Evolutionary conservation across 2,329 filamentous ascomycete genomes (phyloP).

Genomic region (Aspergillus puulaauensis): DNA sequence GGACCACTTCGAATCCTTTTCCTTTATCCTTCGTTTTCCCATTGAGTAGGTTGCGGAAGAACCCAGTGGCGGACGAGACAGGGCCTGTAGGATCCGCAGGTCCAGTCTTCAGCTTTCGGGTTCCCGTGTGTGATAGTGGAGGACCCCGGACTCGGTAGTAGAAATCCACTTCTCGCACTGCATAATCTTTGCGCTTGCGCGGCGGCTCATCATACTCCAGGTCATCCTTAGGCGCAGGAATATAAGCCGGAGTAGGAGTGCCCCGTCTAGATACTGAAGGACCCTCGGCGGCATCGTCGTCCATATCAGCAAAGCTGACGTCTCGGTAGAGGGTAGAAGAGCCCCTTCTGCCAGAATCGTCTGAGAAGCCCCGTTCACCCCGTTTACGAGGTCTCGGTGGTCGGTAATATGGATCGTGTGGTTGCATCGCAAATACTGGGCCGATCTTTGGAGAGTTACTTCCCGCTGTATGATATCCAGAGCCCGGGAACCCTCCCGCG

Average conservation of each 20-base stretch:
- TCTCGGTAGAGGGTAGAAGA: slow-evolving; percentile 41
- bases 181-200: slow-evolving; percentile 72
- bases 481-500: slow-evolving; percentile 70
- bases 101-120: slow-evolving; percentile 84
- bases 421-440: slow-evolving; percentile 47
- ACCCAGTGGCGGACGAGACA: slow-evolving; percentile 83
- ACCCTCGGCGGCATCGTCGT: slow-evolving; percentile 37
- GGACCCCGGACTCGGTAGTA: slow-evolving; percentile 93
- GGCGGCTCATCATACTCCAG: slow-evolving; percentile 52
- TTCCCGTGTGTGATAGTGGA: slow-evolving; percentile 77
- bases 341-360: slow-evolving; percentile 37
- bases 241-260: slow-evolving; percentile 55
- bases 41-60: slow-evolving; percentile 77
- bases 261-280: slow-evolving; percentile 45
- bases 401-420: slow-evolving; percentile 82
- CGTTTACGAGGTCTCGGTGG: slow-evolving; percentile 72
- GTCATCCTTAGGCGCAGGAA: slow-evolving; percentile 54
- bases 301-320: slow-evolving; percentile 32
- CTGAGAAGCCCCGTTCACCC: slow-evolving; percentile 55
- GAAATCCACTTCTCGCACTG: slow-evolving; percentile 92
- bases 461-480: slow-evolving; percentile 48
- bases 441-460: slow-evolving; percentile 43
- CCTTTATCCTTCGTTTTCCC: slow-evolving; percentile 90
- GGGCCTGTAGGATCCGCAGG: slow-evolving; percentile 92
- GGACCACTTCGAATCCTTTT: slow-evolving; percentile 95